These are phyloP conservation scores for Meredithiella fracta DNA, from an alignment of 2,329 filamentous ascomycete genomes.

Conservation along the genomic window DNA sequence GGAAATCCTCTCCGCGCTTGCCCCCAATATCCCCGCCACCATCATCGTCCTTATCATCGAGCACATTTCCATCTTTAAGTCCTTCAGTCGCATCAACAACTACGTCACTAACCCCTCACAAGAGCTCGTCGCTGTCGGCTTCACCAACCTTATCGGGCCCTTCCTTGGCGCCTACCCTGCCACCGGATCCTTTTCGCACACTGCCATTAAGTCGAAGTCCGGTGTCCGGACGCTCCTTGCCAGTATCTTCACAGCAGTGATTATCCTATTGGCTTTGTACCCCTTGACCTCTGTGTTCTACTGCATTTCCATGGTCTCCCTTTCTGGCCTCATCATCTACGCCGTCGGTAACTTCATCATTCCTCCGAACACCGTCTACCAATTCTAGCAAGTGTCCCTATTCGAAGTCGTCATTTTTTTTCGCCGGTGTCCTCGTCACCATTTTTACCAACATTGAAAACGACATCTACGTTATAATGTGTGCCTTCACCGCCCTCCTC, in stretches of 20 bases:
- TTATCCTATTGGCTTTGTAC: slow-evolving; percentile 74
- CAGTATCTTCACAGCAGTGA: slow-evolving; percentile 65
- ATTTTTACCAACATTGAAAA: slow-evolving; percentile 70
- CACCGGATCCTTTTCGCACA: slow-evolving; percentile 79
- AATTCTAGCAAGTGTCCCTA: slow-evolving; percentile 76
- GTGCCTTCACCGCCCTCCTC: slow-evolving; percentile 57
- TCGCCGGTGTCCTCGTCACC: slow-evolving; percentile 68
- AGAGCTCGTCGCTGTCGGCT: slow-evolving; percentile 61
- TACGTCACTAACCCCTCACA: slow-evolving; percentile 68
- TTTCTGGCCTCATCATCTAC: slow-evolving; percentile 78
- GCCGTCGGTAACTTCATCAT: slow-evolving; percentile 77
- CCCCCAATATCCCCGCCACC: slow-evolving; percentile 59
- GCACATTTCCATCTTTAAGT: slow-evolving; percentile 71
- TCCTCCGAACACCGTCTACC: slow-evolving; percentile 65
- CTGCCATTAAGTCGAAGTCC: slow-evolving; percentile 87
- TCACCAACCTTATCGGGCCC: slow-evolving; percentile 57
- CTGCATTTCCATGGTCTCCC: slow-evolving; percentile 64
- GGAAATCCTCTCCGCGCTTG: slow-evolving; percentile 51
- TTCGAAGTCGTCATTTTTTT: slow-evolving; percentile 72
- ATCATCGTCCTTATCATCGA: slow-evolving; percentile 81
- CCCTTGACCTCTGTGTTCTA: slow-evolving; percentile 70
- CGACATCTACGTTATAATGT: slow-evolving; percentile 78
- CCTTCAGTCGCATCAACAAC: slow-evolving; percentile 65
- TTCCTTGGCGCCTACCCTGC: slow-evolving; percentile 74
- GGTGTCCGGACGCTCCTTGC: slow-evolving; percentile 76